Evolutionary conservation across 495 filamentous ascomycete species (phyloP).

Genomic region (Aspergillus coremiiformis): DNA sequence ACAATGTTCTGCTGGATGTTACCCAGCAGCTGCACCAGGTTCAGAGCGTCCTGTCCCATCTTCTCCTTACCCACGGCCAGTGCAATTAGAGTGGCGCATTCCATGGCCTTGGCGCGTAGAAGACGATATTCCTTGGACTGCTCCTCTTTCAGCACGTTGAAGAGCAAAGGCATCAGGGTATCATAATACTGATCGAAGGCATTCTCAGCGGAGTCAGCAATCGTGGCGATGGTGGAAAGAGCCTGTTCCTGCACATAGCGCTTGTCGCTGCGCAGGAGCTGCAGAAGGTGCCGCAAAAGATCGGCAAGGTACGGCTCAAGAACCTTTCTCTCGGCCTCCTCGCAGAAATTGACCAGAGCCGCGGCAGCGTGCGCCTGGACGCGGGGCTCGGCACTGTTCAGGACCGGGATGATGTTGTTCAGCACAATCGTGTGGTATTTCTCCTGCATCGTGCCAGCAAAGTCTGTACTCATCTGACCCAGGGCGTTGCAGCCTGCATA

Average conservation of each 20-base stretch:
- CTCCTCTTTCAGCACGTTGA: slow-evolving; percentile 79
- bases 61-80: slow-evolving; percentile 90
- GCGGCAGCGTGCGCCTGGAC: slow-evolving; percentile 97
- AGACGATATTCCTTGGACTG: slow-evolving; percentile 88
- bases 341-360: slow-evolving; percentile 97
- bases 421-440: slow-evolving; percentile 84
- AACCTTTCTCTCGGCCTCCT: slow-evolving; percentile 89
- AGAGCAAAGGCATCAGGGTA: slow-evolving; percentile 87
- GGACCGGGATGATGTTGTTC: slow-evolving; percentile 84
- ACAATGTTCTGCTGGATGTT: slow-evolving; percentile 80
- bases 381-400: slow-evolving; percentile 81
- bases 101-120: slow-evolving; percentile 96
- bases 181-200: slow-evolving; percentile 96
- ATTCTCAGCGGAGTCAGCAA: slow-evolving; percentile 93
- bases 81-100: slow-evolving; percentile 95
- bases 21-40: slow-evolving; percentile 77
- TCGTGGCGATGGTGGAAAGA: slow-evolving; percentile 95
- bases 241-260: slow-evolving; percentile 98
- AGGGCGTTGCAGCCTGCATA: slow-evolving; percentile 99
- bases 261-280: slow-evolving; percentile 79
- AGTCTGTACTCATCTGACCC: slow-evolving; percentile 99
- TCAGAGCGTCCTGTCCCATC: slow-evolving; percentile 79
- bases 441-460: slow-evolving; percentile 96
- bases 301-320: slow-evolving; percentile 92
- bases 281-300: slow-evolving; percentile 71